Base-by-base conservation (phyloP, 2,329 filamentous ascomycete genomes). In the Venturia nashicola region DNA sequence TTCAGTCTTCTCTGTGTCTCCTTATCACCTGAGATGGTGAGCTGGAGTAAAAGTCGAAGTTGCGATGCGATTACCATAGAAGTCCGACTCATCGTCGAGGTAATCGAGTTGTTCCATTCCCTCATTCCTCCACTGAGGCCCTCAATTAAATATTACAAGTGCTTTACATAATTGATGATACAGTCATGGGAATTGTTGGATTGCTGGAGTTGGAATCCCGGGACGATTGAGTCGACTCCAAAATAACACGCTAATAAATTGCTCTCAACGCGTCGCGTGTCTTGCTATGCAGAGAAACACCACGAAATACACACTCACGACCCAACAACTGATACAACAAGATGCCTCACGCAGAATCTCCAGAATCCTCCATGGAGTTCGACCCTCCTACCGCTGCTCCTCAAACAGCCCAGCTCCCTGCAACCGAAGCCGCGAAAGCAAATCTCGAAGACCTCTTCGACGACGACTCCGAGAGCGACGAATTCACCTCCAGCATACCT, bases 361-460 rank as follows among this genome's bases (percentile, higher is more conserved):
- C 76, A 23, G 70, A 74, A 12, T 71, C 71, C 20, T 72, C 72
- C 12, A 57, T 57, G 27, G 51, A 34, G 2, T 32, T 36, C 27
- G 51, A 57, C 9, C 51, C 20, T 8, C 72, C 74, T 39, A 73
- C 75, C 54, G 59, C 39, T 20, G 27, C 36, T 42, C n/a, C 59
- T 27, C 39, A 44, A n/a, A 7, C 59, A 44, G 36, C 42, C 34
- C n/a, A 16, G 34, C 36, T 14, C 59, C 8, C 16, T 3, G 36
- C 61, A 23, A 36, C 20, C 12, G 39, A 54, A 36, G 14, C 40
- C 20, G 32, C 20, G 42, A 70, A 73, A 34, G 72, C 78, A 48
- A 79, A 78, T 39, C 69, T 87, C 20, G 83, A 86, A 67, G 82
- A 84, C 63, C 76, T 87, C 62, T 86, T 87, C 68, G 78, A 83